Conservation (phyloP, 2,329 filamentous ascomycete species). For the Talaromyces amestolkiae region DNA sequence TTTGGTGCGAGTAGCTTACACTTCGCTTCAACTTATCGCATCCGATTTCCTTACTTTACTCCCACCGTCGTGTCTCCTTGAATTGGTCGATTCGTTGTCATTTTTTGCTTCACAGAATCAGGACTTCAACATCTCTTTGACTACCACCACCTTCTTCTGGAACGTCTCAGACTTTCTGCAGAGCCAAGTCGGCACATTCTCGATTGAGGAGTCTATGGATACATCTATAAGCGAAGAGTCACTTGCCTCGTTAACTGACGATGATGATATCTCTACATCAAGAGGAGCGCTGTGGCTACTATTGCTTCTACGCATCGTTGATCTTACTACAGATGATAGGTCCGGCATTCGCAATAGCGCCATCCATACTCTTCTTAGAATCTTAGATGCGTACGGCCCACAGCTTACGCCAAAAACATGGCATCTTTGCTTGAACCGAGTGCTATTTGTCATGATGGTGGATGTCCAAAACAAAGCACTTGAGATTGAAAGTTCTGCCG, state of each 20-base stretch:
- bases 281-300: slow-evolving; percentile 35
- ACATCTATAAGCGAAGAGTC: slow-evolving; percentile 55
- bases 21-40: slow-evolving; percentile 84
- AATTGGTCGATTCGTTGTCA: slow-evolving; percentile 81
- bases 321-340: slow-evolving; percentile 41
- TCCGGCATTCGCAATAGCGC: slow-evolving; percentile 57
- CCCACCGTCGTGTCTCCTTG: slow-evolving; percentile 68
- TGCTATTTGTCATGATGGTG: slow-evolving; percentile 74
- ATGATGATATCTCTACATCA: slow-evolving; percentile 59
- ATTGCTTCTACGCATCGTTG: slow-evolving; percentile 40
- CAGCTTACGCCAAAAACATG: slow-evolving; percentile 74
- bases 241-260: slow-evolving; percentile 58
- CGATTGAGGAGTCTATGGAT: slow-evolving; percentile 38
- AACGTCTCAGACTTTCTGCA: slow-evolving; percentile 85
- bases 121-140: slow-evolving; percentile 92
- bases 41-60: slow-evolving; percentile 84
- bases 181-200: slow-evolving; percentile 45
- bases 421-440: slow-evolving; percentile 76
- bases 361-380: slow-evolving; percentile 84
- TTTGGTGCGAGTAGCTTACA: slow-evolving; percentile 82
- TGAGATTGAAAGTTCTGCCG: slow-evolving; percentile 21
- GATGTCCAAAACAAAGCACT: slow-evolving; percentile 60
- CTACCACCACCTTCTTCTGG: slow-evolving; percentile 94
- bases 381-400: slow-evolving; percentile 87
- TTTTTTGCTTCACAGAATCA: slow-evolving; percentile 86